A percentile compares a stretch with the other conserved stretches of the same genome.
Evolutionary conservation across 2,329 filamentous ascomycete species (phyloP).

Genomic region (Colletotrichum orbiculare): DNA sequence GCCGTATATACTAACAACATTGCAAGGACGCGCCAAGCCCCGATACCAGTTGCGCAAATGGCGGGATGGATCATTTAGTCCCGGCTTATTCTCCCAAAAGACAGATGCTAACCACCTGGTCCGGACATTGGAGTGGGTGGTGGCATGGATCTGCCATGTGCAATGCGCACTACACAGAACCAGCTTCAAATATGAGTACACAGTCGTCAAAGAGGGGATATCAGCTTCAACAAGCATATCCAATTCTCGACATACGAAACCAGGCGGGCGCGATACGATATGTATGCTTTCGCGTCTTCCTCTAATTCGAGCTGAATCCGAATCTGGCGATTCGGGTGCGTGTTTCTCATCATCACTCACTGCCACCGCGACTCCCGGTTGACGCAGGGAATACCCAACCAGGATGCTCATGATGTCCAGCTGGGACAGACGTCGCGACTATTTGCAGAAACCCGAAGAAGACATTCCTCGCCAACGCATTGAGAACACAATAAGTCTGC

Average conservation of each 20-base stretch:
- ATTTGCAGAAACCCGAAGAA: slow-evolving; percentile 3
- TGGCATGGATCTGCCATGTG: slow-evolving; percentile 20
- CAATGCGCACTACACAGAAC: slow-evolving; percentile 7
- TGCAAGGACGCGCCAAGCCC: slow-evolving; percentile 9
- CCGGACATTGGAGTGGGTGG: slow-evolving; percentile 32
- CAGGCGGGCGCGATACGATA: slow-evolving; percentile 19
- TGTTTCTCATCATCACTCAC: slow-evolving; percentile 14
- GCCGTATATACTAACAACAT: background rate
- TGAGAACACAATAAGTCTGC: no score
- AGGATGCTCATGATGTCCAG: slow-evolving; percentile 9
- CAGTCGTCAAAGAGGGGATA: background rate
- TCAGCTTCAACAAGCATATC: slow-evolving; percentile 3
- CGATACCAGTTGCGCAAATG: slow-evolving; percentile 13
- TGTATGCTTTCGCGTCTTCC: slow-evolving; percentile 20
- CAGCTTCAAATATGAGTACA: background rate
- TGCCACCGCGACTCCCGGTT: slow-evolving; percentile 15
- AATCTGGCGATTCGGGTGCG: slow-evolving; percentile 15
- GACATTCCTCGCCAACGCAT: no score
- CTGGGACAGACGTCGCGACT: background rate
- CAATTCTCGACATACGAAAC: slow-evolving; percentile 10
- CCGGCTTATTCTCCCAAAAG: slow-evolving; percentile 19
- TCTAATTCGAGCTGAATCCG: slow-evolving; percentile 33
- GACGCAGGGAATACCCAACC: slow-evolving; percentile 17
- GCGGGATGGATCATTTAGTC: slow-evolving; percentile 15
- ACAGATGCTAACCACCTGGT: slow-evolving; percentile 17